Percentiles rank a stretch among this genome's conserved stretches.
Conservation (phyloP, 2,329 filamentous ascomycete species). For the Sporothrix brunneoviolacea region DNA sequence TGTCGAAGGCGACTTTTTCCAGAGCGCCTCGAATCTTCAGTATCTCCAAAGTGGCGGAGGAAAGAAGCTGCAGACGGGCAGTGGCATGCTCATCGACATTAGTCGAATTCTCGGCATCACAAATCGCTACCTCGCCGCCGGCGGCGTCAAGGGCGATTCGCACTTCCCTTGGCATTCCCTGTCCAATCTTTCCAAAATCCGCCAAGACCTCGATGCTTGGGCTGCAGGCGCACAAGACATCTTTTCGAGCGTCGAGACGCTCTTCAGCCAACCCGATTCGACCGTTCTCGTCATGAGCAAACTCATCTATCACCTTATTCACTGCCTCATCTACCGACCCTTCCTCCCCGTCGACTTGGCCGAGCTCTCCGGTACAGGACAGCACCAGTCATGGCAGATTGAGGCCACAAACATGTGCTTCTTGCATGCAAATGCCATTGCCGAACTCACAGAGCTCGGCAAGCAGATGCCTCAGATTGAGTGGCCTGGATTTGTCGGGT, state of each 20-base stretch:
- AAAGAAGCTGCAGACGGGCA: constrained; percentile 67
- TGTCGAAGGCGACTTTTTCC: constrained; percentile 74
- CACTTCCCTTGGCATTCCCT: constrained; percentile 88
- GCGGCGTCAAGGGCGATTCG: constrained; percentile 80
- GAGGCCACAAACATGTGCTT: constrained; percentile 84
- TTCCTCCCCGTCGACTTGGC: constrained; percentile 80
- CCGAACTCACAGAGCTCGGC: constrained; percentile 73
- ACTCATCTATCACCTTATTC: constrained; percentile 77
- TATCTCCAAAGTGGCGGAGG: constrained; percentile 57
- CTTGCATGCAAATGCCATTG: constrained; percentile 79
- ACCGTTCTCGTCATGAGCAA: constrained; percentile 77
- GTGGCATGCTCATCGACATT: constrained; percentile 78
- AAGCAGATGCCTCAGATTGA: constrained; percentile 68
- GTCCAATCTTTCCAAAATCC: constrained; percentile 78
- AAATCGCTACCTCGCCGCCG: constrained; percentile 75
- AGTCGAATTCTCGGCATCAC: constrained; percentile 75
- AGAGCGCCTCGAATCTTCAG: constrained; percentile 69
- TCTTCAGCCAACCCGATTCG: constrained; percentile 73
- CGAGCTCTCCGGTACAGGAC: constrained; percentile 70
- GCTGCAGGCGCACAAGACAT: constrained; percentile 72
- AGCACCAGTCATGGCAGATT: constrained; percentile 89
- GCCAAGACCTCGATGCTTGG: constrained; percentile 80
- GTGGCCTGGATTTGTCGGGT: constrained; percentile 81
- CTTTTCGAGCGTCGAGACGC: constrained; percentile 65
- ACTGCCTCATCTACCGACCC: constrained; percentile 79